These are phyloP conservation scores for Verruconis gallopava DNA, from an alignment of 2,329 filamentous ascomycete species.

Conservation along the genomic window DNA sequence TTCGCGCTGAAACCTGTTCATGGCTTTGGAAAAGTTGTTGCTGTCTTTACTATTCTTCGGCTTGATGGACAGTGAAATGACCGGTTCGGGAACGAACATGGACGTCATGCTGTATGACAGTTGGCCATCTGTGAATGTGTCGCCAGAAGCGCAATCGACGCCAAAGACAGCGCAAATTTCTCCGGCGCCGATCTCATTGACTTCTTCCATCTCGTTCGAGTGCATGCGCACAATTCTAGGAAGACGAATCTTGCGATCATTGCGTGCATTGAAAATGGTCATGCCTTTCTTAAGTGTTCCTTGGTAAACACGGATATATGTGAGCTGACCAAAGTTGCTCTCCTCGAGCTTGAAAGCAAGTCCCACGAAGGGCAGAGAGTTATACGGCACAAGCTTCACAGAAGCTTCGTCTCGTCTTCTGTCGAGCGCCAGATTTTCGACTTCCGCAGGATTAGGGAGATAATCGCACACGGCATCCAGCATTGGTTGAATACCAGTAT, in stretches of 20 bases:
- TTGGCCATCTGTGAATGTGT: constrained; percentile 91
- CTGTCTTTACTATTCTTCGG: constrained; percentile 87
- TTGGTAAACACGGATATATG: constrained; percentile 97
- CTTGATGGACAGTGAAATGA: constrained; percentile 95
- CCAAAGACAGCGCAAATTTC: constrained; percentile 98
- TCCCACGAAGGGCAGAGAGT: constrained; percentile 84
- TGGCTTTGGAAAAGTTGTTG: constrained; percentile 93
- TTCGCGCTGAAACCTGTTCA: constrained; percentile 96
- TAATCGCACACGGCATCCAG: constrained; percentile 94
- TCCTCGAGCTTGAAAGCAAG: constrained; percentile 98
- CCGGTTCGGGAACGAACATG: constrained; percentile 95
- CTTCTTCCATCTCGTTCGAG: constrained; percentile 98
- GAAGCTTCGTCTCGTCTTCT: constrained; percentile 62
- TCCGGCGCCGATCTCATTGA: constrained; percentile 80
- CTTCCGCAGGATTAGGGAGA: constrained; percentile 80
- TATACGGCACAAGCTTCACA: constrained; percentile 85
- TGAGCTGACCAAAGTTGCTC: constrained; percentile 95
- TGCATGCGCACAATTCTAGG: constrained; percentile 98
- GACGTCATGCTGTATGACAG: constrained; percentile 92
- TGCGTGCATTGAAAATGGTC: constrained; percentile 87
- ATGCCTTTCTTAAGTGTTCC: constrained; percentile 77
- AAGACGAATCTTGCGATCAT: constrained; percentile 90
- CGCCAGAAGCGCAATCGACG: constrained; percentile 92
- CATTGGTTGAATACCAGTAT: constrained; percentile 94
- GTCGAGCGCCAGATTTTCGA: constrained; percentile 82